These are phyloP conservation scores for Fusarium citri DNA, from an alignment of 2,329 filamentous ascomycete genomes.

Conservation along the genomic window DNA sequence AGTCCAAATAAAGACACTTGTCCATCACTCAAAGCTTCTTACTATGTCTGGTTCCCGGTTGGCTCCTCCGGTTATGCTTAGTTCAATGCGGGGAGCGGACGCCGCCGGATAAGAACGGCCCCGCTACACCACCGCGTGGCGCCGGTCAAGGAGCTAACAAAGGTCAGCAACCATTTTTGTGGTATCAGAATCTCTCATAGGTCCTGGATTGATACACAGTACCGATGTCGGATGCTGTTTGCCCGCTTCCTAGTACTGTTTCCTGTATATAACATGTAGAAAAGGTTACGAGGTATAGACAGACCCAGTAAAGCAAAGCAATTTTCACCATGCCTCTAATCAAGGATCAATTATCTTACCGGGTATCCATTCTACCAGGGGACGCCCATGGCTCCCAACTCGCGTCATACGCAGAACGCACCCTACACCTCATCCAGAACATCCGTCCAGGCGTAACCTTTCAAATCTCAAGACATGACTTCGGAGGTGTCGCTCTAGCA, in stretches of 20 bases:
- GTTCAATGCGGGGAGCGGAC: not conserved
- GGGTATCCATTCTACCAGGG: conserved; percentile 20
- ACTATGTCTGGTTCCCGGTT: not conserved
- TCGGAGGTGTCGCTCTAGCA: conserved; percentile 10
- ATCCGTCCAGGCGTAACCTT: conserved; percentile 15
- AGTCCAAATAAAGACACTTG: not conserved
- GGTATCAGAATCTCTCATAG: not conserved
- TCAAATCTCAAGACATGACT: conserved; percentile 11
- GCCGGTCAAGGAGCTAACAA: not conserved
- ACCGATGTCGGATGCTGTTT: conserved; percentile 15
- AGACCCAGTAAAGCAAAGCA: not conserved
- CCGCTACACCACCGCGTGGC: not conserved
- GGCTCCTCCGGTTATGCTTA: not conserved
- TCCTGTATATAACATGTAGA: not conserved
- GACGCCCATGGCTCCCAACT: conserved; percentile 20
- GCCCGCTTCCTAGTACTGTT: not conserved
- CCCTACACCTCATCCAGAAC: conserved; percentile 11
- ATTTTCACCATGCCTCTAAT: conserved; percentile 13
- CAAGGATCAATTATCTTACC: not conserved
- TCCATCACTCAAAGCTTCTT: not conserved
- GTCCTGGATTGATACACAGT: not conserved
- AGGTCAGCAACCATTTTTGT: not conserved
- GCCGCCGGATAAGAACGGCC: conserved; percentile 20
- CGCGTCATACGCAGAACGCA: conserved; percentile 8
- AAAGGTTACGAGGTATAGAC: not conserved